Conservation (phyloP, 345 rosid species). For the Nephelium lappaceum region DNA sequence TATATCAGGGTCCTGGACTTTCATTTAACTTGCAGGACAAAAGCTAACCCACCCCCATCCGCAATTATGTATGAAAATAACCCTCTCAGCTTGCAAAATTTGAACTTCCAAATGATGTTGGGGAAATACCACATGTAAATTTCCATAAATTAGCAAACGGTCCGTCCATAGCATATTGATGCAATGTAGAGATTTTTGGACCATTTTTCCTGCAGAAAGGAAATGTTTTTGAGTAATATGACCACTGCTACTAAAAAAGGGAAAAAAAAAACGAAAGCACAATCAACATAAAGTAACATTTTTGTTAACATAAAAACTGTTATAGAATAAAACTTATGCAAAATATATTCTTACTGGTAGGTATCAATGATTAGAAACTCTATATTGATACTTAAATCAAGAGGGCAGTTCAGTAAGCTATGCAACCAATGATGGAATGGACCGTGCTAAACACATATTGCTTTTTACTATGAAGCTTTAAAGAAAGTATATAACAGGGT, state of each 20-base stretch:
- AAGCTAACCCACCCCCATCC: conserved; percentile 21
- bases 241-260: neutral
- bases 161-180: conserved; percentile 70
- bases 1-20: conserved; percentile 23
- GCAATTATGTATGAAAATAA: conserved; percentile 18
- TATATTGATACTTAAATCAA: neutral
- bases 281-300: neutral
- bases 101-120: conserved; percentile 13
- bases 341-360: neutral
- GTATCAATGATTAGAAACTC: neutral
- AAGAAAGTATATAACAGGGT: neutral
- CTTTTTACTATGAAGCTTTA: neutral
- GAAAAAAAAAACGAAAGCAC: neutral
- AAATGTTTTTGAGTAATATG: neutral
- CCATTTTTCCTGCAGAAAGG: conserved; percentile 63
- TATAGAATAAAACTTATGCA: neutral
- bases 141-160: conserved; percentile 49
- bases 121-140: conserved; percentile 17
- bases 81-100: conserved; percentile 40
- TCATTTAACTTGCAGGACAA: conserved; percentile 14
- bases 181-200: conserved; percentile 70
- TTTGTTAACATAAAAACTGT: neutral
- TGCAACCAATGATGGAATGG: neutral
- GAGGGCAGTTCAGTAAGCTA: neutral
- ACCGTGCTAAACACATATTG: neutral